Conservation (phyloP, 495 filamentous ascomycete genomes). For the Staphylotrichum tortipilum region DNA sequence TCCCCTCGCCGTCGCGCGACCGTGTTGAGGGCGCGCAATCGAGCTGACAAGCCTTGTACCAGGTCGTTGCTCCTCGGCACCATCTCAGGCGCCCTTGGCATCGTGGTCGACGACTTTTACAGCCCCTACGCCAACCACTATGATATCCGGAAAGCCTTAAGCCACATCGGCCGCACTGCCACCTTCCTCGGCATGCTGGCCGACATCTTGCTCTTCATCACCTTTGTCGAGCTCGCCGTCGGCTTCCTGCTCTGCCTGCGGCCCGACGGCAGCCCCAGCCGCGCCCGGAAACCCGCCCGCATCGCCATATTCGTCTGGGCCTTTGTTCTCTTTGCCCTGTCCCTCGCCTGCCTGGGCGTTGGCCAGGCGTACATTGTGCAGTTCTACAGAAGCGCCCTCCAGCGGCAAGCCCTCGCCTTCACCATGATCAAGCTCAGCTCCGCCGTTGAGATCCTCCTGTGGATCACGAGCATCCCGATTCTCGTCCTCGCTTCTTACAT, state of each 20-base stretch:
- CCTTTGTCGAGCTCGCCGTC: constrained; percentile 15
- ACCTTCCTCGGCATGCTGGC: constrained; percentile 8
- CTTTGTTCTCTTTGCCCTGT: constrained; percentile 7
- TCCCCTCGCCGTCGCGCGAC: not conserved
- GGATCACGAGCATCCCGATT: constrained; percentile 11
- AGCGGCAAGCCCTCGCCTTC: not conserved
- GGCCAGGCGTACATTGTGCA: not conserved
- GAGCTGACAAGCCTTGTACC: not conserved
- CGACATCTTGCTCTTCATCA: constrained; percentile 13
- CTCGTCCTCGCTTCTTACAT: constrained; percentile 2
- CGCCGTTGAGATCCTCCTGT: constrained; percentile 9
- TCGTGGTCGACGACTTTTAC: not conserved
- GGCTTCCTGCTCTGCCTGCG: constrained; percentile 15
- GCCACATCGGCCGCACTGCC: not conserved
- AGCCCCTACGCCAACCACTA: too few relatives aligned
- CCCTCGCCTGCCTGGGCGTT: constrained; percentile 1
- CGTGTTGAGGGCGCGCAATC: too few relatives aligned
- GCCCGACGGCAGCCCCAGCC: not conserved
- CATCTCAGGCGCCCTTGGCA: not conserved
- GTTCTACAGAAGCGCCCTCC: not conserved
- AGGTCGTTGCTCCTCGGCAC: not conserved
- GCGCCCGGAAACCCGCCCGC: not conserved
- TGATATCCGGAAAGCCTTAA: not conserved
- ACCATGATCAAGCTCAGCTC: not conserved
- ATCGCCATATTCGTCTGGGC: not conserved